phyloP scores from a whole-genome alignment of 306 rosid species.

The Castanea sativa region DNA sequence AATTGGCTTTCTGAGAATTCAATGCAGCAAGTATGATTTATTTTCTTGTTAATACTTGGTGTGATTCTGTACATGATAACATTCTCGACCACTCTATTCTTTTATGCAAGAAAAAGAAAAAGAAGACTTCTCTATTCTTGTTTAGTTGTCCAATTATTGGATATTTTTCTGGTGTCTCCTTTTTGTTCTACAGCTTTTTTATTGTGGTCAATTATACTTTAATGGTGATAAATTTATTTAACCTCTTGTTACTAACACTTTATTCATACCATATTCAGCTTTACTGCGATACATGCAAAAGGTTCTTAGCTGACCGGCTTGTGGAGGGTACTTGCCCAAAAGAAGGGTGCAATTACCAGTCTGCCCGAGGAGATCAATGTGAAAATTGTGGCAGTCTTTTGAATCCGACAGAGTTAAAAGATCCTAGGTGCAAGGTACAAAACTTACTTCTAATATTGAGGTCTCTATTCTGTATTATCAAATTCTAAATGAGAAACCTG shows the following conservation, averaged over 20 bases:
- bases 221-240: background rate
- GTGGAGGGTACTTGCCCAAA: conserved; percentile 93
- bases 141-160: background rate
- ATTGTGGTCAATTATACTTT: background rate
- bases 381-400: conserved; percentile 93
- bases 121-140: background rate
- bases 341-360: conserved; percentile 72
- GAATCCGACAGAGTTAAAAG: conserved; percentile 81
- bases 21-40: conserved; percentile 74
- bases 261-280: conserved; percentile 57
- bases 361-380: conserved; percentile 96
- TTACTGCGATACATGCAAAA: conserved; percentile 76
- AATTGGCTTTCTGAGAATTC: conserved; percentile 83
- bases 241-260: background rate
- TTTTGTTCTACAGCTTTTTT: background rate
- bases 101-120: too few relatives aligned
- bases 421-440: conserved; percentile 90
- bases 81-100: too few relatives aligned
- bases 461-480: background rate
- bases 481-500: background rate
- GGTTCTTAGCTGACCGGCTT: conserved; percentile 89
- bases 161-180: background rate
- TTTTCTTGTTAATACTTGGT: conserved; percentile 4
- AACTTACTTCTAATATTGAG: background rate
- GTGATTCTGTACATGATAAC: background rate